phyloP scores from a whole-genome alignment of 805 yeast genomes.

The Ascoidea rubescens region DNA sequence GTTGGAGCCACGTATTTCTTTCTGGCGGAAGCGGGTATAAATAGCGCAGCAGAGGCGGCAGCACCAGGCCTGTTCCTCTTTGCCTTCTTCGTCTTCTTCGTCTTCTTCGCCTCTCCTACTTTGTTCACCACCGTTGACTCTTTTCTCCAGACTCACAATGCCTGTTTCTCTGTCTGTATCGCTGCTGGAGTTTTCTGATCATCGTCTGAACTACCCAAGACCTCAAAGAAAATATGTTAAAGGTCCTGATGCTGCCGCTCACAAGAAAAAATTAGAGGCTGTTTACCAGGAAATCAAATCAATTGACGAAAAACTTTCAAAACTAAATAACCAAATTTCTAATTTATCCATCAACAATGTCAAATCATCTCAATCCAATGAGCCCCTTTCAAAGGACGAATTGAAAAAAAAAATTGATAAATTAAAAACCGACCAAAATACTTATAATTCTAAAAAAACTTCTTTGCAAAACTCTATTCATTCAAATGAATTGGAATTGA shows the following conservation, averaged over 20 bases:
- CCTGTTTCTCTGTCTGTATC: too few species aligned
- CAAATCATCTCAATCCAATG: conserved; percentile 36
- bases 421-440: conserved; percentile 31
- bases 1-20: too few species aligned
- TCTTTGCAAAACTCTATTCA: conserved; percentile 51
- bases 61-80: too few species aligned
- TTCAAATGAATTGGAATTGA: conserved; percentile 51
- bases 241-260: conserved; percentile 57
- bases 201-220: not conserved
- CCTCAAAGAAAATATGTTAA: conserved; percentile 42
- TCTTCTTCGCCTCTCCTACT: too few species aligned
- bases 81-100: too few species aligned
- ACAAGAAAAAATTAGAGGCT: conserved; percentile 42
- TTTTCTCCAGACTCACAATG: too few species aligned
- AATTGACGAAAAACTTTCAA: conserved; percentile 39
- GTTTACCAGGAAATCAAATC: conserved; percentile 49
- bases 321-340: conserved; percentile 40
- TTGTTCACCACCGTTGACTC: too few species aligned
- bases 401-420: conserved; percentile 32
- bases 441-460: conserved; percentile 30
- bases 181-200: too few species aligned
- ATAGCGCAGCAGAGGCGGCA: too few species aligned
- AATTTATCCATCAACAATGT: conserved; percentile 31
- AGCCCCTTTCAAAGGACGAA: conserved; percentile 8
- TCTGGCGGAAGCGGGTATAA: too few species aligned